phyloP scores from a whole-genome alignment of 371 early-diverging fungal species.

The Funneliformis caledonium region DNA sequence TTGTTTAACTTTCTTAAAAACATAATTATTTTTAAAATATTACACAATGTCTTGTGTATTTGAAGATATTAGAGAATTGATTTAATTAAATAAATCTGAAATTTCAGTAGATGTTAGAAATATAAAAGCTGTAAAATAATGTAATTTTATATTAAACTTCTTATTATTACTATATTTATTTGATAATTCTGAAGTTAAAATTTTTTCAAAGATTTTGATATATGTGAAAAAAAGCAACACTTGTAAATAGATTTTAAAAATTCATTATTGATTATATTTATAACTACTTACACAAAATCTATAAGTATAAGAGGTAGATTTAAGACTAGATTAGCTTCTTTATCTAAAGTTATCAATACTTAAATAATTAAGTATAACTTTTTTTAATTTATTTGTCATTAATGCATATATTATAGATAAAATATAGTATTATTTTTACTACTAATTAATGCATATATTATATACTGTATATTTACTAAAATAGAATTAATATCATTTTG shows the following conservation, averaged over 20 bases:
- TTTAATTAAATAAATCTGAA: too few relatives aligned
- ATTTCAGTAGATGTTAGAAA: too few relatives aligned
- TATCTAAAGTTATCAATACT: neutral
- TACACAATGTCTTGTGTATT: too few relatives aligned
- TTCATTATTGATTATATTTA: neutral
- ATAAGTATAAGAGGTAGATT: neutral
- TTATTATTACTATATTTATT: too few relatives aligned
- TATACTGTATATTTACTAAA: neutral
- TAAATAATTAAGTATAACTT: constrained; percentile 1
- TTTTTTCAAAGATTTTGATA: too few relatives aligned
- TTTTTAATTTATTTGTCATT: constrained; percentile 1
- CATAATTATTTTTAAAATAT: neutral
- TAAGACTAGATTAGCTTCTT: neutral
- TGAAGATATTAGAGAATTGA: too few relatives aligned
- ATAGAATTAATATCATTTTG: neutral
- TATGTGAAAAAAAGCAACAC: too few relatives aligned
- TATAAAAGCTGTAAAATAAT: too few relatives aligned
- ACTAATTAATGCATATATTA: neutral
- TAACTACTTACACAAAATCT: neutral
- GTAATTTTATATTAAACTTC: too few relatives aligned
- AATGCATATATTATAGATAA: constrained; percentile 1
- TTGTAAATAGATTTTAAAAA: too few relatives aligned
- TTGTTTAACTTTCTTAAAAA: neutral
- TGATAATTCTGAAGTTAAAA: too few relatives aligned
- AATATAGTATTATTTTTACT: neutral